phyloP scores from a whole-genome alignment of 2,329 filamentous ascomycete genomes.

The Intubia oerlemansii region DNA sequence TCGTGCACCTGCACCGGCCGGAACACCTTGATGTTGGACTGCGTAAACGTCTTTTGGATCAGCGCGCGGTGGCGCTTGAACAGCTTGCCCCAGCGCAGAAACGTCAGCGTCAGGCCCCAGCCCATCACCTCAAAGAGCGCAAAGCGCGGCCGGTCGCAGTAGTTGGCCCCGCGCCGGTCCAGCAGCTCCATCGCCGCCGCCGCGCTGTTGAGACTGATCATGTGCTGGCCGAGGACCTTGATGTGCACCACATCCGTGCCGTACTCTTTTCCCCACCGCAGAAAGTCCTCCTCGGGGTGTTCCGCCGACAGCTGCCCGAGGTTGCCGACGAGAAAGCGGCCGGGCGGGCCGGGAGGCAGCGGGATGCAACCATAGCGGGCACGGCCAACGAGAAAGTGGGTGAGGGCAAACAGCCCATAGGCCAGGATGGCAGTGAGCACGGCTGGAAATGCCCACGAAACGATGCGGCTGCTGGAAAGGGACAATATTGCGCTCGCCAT shows the following conservation, averaged over 20 bases:
- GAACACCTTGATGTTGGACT: constrained; percentile 5
- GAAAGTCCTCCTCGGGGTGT: constrained; percentile 39
- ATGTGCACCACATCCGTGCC: constrained; percentile 12
- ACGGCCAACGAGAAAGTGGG: no score
- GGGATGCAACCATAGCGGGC: constrained; percentile 1
- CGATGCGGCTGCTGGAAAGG: no score
- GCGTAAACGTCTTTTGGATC: constrained; percentile 18
- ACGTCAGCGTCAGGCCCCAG: constrained; percentile 22
- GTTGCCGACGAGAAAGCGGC: constrained; percentile 50
- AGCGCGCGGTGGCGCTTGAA: constrained; percentile 20
- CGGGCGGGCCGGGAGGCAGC: constrained; percentile 7
- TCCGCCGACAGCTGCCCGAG: constrained; percentile 88
- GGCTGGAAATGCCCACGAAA: no score
- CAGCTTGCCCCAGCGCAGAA: constrained; percentile 17
- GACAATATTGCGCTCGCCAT: no score
- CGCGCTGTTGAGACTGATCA: constrained; percentile 17
- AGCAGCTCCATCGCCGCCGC: constrained; percentile 18
- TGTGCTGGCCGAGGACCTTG: constrained; percentile 16
- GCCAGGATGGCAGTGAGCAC: constrained; percentile 1
- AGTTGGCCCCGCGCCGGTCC: constrained; percentile 18
- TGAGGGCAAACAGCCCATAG: no score
- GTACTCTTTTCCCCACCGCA: constrained; percentile 6
- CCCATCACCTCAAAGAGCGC: constrained; percentile 19
- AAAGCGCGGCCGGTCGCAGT: constrained; percentile 18
- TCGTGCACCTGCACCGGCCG: constrained; percentile 12